Evolutionary conservation across 2,329 filamentous ascomycete species (phyloP), one percentile per base, ranked within the genome.

Genomic region (Talaromyces sp.): DNA sequence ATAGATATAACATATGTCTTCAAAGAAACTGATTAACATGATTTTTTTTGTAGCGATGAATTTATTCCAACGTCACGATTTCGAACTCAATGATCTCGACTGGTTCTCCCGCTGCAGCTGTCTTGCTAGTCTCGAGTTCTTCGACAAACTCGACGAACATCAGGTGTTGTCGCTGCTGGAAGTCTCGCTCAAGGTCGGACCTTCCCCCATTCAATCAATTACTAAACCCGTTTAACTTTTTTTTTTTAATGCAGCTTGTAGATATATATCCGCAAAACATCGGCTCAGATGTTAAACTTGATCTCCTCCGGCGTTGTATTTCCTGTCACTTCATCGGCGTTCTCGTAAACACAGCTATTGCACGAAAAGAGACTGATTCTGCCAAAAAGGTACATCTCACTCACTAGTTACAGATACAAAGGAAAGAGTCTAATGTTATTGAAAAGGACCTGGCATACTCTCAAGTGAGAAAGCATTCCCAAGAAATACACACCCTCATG

Each of bases 281-380:
- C 12, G 64, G 61, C 14, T 12, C 27, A 54, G 59, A 68, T 55
- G 60, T 65, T 21, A 54, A 68, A 4, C 73, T 76, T 2, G 84
- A 88, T 66, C 68, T 88, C 5, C 72, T 74, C 3, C 74, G 88
- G 8, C 87, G 88, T 35, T 77, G 79, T 19, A 80, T 91, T 61
- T 85, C 89, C 32, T 92, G 90, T 69, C 78, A 90, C 60, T 95
- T 91, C 65, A 79, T 94, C 60, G 77, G 75, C 54, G 74, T 77
- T 12, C 79, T 76, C 26, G 75, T 79, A 3, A 73, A 75, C 17
- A 73, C 78, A 4, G 75, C 77, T 2, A 67, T 83, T n/a, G 83
- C 80, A 19, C 76, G 83, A 43, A 73, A 74, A 9, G 73, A 80
- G 56, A 75, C 77, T 38, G 71, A 72, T 24, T 57, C 72, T 19